A percentile compares a stretch with the other conserved stretches of the same genome.
phyloP scores from a whole-genome alignment of 2,329 filamentous ascomycete species.

The Aspergillus proliferans region DNA sequence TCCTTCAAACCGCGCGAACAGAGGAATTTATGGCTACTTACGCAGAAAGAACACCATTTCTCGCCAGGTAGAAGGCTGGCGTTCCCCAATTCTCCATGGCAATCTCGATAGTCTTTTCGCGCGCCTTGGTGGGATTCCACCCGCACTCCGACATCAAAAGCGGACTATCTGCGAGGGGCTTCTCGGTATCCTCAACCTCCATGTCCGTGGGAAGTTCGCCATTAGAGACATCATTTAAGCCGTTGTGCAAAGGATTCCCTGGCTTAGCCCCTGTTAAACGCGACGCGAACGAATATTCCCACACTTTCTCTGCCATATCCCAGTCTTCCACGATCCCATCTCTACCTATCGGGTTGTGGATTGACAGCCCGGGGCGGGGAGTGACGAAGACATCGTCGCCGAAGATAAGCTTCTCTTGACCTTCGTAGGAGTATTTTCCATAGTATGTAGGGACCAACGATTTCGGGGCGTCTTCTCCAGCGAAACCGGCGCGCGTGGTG shows the following conservation, averaged over 20 bases:
- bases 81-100: slow-evolving; percentile 96
- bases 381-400: slow-evolving; percentile 86
- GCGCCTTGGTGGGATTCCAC: slow-evolving; percentile 80
- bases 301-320: slow-evolving; percentile 82
- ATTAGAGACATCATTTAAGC: slow-evolving; percentile 63
- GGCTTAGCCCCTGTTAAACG: slow-evolving; percentile 73
- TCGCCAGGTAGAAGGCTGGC: slow-evolving; percentile 88
- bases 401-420: slow-evolving; percentile 59
- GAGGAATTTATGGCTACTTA: slow-evolving; percentile 29
- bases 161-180: slow-evolving; percentile 80
- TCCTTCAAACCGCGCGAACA: neutral
- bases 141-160: slow-evolving; percentile 89
- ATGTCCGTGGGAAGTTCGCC: slow-evolving; percentile 54
- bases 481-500: slow-evolving; percentile 87
- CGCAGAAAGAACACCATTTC: slow-evolving; percentile 81
- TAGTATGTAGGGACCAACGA: slow-evolving; percentile 89
- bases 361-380: slow-evolving; percentile 68
- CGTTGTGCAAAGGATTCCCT: slow-evolving; percentile 66
- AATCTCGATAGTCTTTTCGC: slow-evolving; percentile 92
- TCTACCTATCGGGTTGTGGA: slow-evolving; percentile 84
- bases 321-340: slow-evolving; percentile 94
- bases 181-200: slow-evolving; percentile 60
- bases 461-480: slow-evolving; percentile 95
- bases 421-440: slow-evolving; percentile 52
- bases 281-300: slow-evolving; percentile 88